Percentiles rank a stretch among this genome's conserved stretches.
Evolutionary conservation across 2,329 filamentous ascomycete genomes (phyloP).

Genomic region (Pseudogymnoascus sp.): DNA sequence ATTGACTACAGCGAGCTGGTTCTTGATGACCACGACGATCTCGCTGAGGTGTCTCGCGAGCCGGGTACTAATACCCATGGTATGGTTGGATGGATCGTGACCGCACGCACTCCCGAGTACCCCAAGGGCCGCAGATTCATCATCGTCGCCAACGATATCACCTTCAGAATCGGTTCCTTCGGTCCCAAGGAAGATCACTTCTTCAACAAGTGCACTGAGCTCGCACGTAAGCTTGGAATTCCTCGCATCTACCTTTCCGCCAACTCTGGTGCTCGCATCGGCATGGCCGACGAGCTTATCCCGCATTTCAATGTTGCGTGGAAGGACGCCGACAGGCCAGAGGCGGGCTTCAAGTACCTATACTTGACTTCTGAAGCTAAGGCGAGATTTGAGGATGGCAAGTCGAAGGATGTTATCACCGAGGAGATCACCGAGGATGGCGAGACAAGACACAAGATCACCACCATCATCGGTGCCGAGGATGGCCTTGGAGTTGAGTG

Average conservation of each 20-base stretch:
- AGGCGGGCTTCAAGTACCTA: conserved; percentile 91
- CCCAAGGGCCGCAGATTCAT: conserved; percentile 86
- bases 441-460: conserved; percentile 88
- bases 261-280: conserved; percentile 96
- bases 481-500: conserved; percentile 97
- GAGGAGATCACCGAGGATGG: conserved; percentile 79
- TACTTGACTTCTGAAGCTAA: conserved; percentile 84
- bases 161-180: conserved; percentile 97
- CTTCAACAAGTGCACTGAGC: conserved; percentile 98
- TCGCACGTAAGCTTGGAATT: conserved; percentile 88
- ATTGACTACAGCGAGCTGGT: conserved; percentile 92
- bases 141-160: conserved; percentile 98
- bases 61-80: conserved; percentile 92
- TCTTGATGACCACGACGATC: conserved; percentile 83
- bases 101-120: conserved; percentile 91
- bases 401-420: conserved; percentile 71
- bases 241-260: conserved; percentile 96
- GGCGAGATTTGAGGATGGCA: conserved; percentile 73
- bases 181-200: conserved; percentile 94
- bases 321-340: conserved; percentile 75
- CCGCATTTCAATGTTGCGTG: conserved; percentile 95
- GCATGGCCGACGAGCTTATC: conserved; percentile 93
- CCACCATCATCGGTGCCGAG: conserved; percentile 84
- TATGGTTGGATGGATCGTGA: conserved; percentile 98
- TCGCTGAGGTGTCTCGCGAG: conserved; percentile 88